Percentiles rank a stretch among this genome's conserved stretches.
These are phyloP conservation scores for Beauveria asiatica DNA, from an alignment of 2,329 filamentous ascomycete genomes.

Conservation along the genomic window DNA sequence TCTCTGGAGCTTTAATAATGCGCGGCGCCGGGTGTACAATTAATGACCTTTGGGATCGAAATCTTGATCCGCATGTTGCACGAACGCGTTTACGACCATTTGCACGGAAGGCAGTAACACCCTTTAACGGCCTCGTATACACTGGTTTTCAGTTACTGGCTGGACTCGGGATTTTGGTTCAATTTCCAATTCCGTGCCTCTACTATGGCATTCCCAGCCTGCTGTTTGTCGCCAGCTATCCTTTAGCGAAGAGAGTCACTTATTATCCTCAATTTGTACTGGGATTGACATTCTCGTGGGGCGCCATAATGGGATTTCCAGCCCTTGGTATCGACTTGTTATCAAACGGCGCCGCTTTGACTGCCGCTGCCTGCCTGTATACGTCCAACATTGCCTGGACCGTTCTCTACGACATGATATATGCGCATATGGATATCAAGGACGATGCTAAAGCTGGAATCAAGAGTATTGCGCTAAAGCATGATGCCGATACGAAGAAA, in stretches of 20 bases:
- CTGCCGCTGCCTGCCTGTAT: conserved; percentile 63
- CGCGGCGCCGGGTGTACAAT: conserved; percentile 81
- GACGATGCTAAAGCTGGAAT: conserved; percentile 82
- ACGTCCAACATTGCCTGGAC: conserved; percentile 79
- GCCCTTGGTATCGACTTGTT: conserved; percentile 73
- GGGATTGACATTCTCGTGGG: conserved; percentile 82
- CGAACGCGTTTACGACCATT: conserved; percentile 73
- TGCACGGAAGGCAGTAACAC: conserved; percentile 67
- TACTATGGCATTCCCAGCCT: conserved; percentile 72
- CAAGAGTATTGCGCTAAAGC: conserved; percentile 77
- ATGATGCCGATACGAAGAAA: conserved; percentile 67
- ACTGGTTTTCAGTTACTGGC: conserved; percentile 66
- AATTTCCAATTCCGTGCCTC: conserved; percentile 66
- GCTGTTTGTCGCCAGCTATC: conserved; percentile 65
- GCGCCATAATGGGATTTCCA: conserved; percentile 79
- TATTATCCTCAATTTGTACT: conserved; percentile 81
- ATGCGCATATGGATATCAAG: conserved; percentile 84
- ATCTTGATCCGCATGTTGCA: conserved; percentile 72
- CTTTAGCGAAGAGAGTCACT: conserved; percentile 76
- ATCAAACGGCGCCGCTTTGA: conserved; percentile 50
- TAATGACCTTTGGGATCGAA: conserved; percentile 85
- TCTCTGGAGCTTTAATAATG: conserved; percentile 73
- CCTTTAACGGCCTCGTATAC: conserved; percentile 62
- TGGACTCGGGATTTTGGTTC: conserved; percentile 65
- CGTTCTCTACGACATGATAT: conserved; percentile 85